Evolutionary conservation across 495 filamentous ascomycete genomes (phyloP), one percentile per base, ranked within the genome.

Genomic region (Chaetomium cochliodes): DNA sequence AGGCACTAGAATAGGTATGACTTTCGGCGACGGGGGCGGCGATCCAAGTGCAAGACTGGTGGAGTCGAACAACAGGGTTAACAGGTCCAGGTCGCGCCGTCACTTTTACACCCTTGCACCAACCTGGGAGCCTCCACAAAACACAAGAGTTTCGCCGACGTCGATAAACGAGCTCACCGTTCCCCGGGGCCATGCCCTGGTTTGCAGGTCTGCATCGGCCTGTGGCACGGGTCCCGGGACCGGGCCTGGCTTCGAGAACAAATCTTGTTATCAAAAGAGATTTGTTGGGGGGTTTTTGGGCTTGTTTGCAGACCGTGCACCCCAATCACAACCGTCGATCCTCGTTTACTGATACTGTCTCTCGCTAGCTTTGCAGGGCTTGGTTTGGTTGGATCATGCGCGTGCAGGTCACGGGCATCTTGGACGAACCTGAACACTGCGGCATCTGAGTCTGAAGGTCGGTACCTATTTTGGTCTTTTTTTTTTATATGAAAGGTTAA

Each of bases 241-340:
- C 25, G 12, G 56, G 57, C 42, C 18, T 49, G 16, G 41, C 57
- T 60, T 60, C 46, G 28, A 60, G 58, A 60, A 51, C 26, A 47
- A 15, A 37, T 37, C 15, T 18, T 12, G 50, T 23, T 23, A 20
- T 28, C 22, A 50, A 22, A 47, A 50, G 47, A 23, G n/a, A 28
- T 22, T 23, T 25, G 50, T 23, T 22, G 50, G 20, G 50, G 20
- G 23, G 20, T 3, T 49, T 20, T 49, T 5, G 11, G 46, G 20
- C n/a, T 49, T 20, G 46, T 23, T 49, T 49, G 46, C 46, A 23
- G 5, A 12, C 46, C n/a, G 46, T 49, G 46, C n/a, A 49, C 46
- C 3, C 41, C 41, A 44, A 44, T 44, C 41, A 44, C 41, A 18
- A 11, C 15, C 15, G 41, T 18, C 16, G 41, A 44, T 44, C 41